These are phyloP conservation scores for Epichloe coenophiala DNA, from an alignment of 2,329 filamentous ascomycete genomes.

Conservation along the genomic window DNA sequence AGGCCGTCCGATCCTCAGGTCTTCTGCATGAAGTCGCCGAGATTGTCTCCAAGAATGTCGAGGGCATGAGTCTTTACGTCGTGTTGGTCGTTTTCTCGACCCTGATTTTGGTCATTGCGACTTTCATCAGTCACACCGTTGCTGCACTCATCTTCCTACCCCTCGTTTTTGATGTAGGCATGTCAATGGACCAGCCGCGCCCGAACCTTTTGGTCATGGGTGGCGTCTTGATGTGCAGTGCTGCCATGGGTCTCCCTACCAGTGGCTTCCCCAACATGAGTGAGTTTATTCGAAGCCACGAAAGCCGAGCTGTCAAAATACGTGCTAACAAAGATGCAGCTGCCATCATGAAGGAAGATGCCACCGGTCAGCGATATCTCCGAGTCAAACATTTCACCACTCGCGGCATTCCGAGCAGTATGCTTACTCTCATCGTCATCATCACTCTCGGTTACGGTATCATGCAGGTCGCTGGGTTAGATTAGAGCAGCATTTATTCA, in stretches of 20 bases:
- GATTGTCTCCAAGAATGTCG: conserved; percentile 59
- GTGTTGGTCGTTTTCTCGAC: conserved; percentile 75
- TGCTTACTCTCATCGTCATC: conserved; percentile 70
- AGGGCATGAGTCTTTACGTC: conserved; percentile 70
- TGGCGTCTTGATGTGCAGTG: conserved; percentile 87
- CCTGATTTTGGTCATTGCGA: conserved; percentile 83
- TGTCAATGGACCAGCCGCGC: conserved; percentile 74
- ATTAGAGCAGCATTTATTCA: conserved; percentile 15
- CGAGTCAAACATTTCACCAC: conserved; percentile 90
- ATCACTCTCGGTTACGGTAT: conserved; percentile 82
- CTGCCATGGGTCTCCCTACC: conserved; percentile 90
- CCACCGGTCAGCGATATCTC: conserved; percentile 82
- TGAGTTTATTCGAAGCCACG: conserved; percentile 37
- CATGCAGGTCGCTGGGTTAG: conserved; percentile 63
- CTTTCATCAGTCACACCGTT: conserved; percentile 95
- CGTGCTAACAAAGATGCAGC: conserved; percentile 35
- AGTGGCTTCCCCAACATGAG: conserved; percentile 99
- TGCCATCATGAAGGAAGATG: conserved; percentile 98
- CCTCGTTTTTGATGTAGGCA: conserved; percentile 74
- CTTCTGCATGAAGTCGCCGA: conserved; percentile 78
- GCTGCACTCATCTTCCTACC: conserved; percentile 90
- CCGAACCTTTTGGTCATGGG: conserved; percentile 94
- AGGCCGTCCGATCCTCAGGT: conserved; percentile 86
- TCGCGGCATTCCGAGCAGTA: conserved; percentile 74
- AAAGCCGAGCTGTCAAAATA: neutral